These are phyloP conservation scores for Cladosporium sp. DNA, from an alignment of 2,329 filamentous ascomycete species.

Conservation along the genomic window DNA sequence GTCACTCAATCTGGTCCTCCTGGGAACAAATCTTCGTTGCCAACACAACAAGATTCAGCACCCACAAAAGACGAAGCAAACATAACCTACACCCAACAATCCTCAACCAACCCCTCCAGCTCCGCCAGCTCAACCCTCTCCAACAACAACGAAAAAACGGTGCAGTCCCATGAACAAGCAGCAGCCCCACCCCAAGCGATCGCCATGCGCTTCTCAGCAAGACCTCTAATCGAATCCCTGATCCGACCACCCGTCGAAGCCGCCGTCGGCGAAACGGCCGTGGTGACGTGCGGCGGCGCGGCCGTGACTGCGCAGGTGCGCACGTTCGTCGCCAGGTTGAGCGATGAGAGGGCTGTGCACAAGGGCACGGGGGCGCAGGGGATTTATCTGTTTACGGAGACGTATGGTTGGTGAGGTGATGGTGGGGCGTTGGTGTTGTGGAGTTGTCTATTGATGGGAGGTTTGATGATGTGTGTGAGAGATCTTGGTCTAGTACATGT, in stretches of 20 bases:
- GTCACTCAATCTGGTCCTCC: conserved; percentile 38
- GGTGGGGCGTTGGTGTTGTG: too few relatives aligned
- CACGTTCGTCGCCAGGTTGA: conserved; percentile 51
- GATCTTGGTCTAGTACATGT: too few relatives aligned
- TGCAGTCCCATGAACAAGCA: conserved; percentile 2
- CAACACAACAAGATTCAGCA: background rate
- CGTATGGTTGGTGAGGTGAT: conserved; percentile 45
- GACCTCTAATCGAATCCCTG: conserved; percentile 49
- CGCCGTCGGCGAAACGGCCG: conserved; percentile 58
- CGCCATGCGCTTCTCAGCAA: conserved; percentile 38
- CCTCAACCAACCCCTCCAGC: background rate
- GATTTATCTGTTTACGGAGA: conserved; percentile 57
- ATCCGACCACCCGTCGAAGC: conserved; percentile 54
- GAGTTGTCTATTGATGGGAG: too few relatives aligned
- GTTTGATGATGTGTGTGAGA: too few relatives aligned
- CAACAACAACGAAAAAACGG: conserved; percentile 21
- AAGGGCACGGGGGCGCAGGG: conserved; percentile 65
- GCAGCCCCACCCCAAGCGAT: conserved; percentile 31
- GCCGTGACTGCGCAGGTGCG: conserved; percentile 54
- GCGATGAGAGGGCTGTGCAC: conserved; percentile 63
- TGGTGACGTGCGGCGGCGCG: conserved; percentile 58
- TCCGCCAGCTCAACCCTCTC: conserved; percentile 6
- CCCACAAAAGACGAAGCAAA: background rate
- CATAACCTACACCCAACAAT: background rate
- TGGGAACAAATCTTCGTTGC: too few relatives aligned